Conservation (phyloP, 352 stramenopile genomes). For the Pythium biforme region DNA sequence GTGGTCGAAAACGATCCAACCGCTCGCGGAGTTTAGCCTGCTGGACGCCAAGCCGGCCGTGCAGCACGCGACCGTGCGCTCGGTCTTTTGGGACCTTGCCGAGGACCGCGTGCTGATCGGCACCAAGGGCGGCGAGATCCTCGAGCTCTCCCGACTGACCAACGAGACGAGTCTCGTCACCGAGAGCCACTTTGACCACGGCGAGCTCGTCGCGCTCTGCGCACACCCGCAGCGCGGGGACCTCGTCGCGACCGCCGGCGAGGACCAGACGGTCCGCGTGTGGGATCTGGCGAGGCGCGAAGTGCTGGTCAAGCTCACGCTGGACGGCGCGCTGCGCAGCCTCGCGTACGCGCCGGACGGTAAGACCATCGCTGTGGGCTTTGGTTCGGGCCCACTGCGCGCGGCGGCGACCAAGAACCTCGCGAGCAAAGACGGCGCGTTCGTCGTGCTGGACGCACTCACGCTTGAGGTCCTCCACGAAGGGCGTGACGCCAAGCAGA, state of each 20-base stretch:
- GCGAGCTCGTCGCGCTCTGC: conserved; percentile 47
- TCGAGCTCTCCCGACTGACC: conserved; percentile 69
- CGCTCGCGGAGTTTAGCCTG: conserved; percentile 65
- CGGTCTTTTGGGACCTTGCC: conserved; percentile 63
- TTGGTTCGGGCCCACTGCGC: conserved; percentile 34
- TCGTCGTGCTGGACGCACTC: conserved; percentile 51
- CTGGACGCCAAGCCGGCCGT: conserved; percentile 49
- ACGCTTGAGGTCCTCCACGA: conserved; percentile 86
- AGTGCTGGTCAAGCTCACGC: conserved; percentile 51
- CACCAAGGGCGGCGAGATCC: conserved; percentile 62
- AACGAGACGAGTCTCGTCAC: conserved; percentile 57
- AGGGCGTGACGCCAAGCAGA: conserved; percentile 85
- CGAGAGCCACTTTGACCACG: conserved; percentile 58
- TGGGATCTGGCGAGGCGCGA: conserved; percentile 60
- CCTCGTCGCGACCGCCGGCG: conserved; percentile 64
- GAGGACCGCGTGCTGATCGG: conserved; percentile 71
- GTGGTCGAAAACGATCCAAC: conserved; percentile 49
- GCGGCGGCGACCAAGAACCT: background rate
- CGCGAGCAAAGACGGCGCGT: conserved; percentile 30
- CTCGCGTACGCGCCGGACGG: conserved; percentile 63
- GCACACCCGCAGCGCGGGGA: conserved; percentile 47
- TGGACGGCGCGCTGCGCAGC: conserved; percentile 59
- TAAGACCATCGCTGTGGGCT: conserved; percentile 66
- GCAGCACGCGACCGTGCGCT: conserved; percentile 45
- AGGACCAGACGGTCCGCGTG: conserved; percentile 65